phyloP scores from a whole-genome alignment of 495 filamentous ascomycete genomes.

The Tuber microsphaerosporum region DNA sequence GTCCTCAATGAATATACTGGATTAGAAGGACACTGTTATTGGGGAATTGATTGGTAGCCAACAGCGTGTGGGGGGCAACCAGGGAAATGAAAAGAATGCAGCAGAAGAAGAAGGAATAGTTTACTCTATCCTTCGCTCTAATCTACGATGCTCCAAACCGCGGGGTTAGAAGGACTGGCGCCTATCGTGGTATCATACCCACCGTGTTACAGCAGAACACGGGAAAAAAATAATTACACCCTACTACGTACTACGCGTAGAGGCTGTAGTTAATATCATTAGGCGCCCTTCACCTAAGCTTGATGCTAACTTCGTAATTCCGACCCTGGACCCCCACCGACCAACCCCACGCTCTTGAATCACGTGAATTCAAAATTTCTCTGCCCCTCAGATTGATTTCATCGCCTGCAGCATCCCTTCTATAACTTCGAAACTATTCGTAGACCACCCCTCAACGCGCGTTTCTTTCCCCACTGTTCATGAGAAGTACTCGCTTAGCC shows the following conservation, averaged over 20 bases:
- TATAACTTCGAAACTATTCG: background rate
- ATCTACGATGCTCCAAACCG: background rate
- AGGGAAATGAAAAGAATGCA: background rate
- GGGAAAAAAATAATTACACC: background rate
- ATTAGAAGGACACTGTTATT: background rate
- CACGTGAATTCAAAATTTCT: background rate
- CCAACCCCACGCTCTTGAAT: background rate
- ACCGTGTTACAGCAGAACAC: background rate
- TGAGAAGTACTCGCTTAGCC: background rate
- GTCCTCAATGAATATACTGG: background rate
- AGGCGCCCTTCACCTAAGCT: background rate
- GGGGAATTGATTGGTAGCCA: background rate
- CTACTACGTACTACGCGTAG: background rate
- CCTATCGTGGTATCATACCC: background rate
- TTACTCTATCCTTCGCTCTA: background rate
- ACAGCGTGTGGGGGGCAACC: background rate
- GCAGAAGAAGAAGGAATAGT: background rate
- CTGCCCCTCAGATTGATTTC: background rate
- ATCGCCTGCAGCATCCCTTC: slow-evolving; percentile 1
- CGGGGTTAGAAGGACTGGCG: background rate
- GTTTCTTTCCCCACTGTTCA: background rate
- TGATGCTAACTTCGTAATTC: background rate
- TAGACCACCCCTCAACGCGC: background rate
- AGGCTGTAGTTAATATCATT: background rate
- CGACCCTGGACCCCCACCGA: background rate